phyloP scores from a whole-genome alignment of 495 filamentous ascomycete species.

The Hypoxylon lienhwacheense region DNA sequence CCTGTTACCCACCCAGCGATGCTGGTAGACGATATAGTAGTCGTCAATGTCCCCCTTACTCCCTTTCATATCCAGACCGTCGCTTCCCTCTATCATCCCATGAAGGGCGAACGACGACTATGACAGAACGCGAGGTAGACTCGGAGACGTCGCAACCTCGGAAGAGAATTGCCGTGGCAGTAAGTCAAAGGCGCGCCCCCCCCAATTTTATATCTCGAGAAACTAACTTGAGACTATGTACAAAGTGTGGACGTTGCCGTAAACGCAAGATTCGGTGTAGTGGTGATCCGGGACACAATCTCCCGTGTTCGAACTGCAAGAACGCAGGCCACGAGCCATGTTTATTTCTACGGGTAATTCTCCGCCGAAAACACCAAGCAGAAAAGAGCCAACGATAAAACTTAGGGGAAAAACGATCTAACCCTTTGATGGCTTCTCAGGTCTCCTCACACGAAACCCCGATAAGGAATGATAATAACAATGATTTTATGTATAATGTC shows the following conservation, averaged over 20 bases:
- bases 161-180: slow-evolving; percentile 69
- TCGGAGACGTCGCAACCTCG: slow-evolving; percentile 49
- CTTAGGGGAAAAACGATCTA: slow-evolving; percentile 19
- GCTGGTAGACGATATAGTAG: slow-evolving; percentile 50
- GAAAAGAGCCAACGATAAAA: slow-evolving; percentile 5
- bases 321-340: slow-evolving; percentile 69
- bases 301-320: slow-evolving; percentile 82
- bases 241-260: slow-evolving; percentile 84
- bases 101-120: slow-evolving; percentile 40
- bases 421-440: slow-evolving; percentile 37
- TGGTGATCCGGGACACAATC: slow-evolving; percentile 74
- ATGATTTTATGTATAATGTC: slow-evolving; percentile 46
- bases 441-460: slow-evolving; percentile 53
- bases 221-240: slow-evolving; percentile 23
- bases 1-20: slow-evolving; percentile 40
- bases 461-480: slow-evolving; percentile 42
- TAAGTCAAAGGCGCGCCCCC: slow-evolving; percentile 48
- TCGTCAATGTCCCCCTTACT: slow-evolving; percentile 43
- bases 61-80: slow-evolving; percentile 41
- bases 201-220: neutral
- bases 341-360: slow-evolving; percentile 75
- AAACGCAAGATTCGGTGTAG: slow-evolving; percentile 97
- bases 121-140: slow-evolving; percentile 48
- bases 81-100: slow-evolving; percentile 41
- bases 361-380: slow-evolving; percentile 15